Conservation (phyloP, 83 land plant species). For the Larix sibirica region DNA sequence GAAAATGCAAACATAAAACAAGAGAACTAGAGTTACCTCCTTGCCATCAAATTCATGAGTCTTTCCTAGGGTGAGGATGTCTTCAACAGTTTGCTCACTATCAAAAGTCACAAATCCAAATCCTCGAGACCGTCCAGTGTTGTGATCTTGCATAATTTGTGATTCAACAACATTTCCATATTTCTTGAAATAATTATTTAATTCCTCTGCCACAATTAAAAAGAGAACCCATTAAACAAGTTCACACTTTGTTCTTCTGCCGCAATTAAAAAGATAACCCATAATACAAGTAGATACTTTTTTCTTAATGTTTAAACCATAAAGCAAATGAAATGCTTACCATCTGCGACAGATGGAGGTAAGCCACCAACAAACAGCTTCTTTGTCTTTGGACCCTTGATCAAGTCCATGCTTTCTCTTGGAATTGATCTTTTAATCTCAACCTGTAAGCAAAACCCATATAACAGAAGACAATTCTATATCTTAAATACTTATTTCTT, state of each 20-base stretch:
- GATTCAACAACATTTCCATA: constrained; percentile 73
- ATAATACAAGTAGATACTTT: not conserved
- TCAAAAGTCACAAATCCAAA: constrained; percentile 89
- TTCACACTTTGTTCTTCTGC: not conserved
- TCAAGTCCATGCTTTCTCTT: constrained; percentile 53
- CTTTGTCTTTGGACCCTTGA: constrained; percentile 64
- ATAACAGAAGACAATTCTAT: not conserved
- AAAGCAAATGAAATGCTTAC: constrained; percentile 25
- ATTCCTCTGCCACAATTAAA: constrained; percentile 53
- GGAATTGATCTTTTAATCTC: constrained; percentile 83
- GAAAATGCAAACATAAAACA: not conserved
- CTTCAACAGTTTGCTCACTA: constrained; percentile 77
- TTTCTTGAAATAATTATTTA: constrained; percentile 59
- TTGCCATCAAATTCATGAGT: constrained; percentile 77
- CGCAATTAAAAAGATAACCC: not conserved
- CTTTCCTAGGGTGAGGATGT: constrained; percentile 53
- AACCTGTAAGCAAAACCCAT: constrained; percentile 46
- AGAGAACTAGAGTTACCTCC: constrained; percentile 38
- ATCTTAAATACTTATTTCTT: no score
- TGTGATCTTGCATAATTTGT: constrained; percentile 82
- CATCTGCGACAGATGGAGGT: constrained; percentile 69
- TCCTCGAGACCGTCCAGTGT: constrained; percentile 76
- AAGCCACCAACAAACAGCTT: constrained; percentile 90
- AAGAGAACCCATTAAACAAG: not conserved
- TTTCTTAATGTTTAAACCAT: no score